phyloP scores from a whole-genome alignment of 2,329 filamentous ascomycete species.

The Lasiodiplodia gonubiensis region DNA sequence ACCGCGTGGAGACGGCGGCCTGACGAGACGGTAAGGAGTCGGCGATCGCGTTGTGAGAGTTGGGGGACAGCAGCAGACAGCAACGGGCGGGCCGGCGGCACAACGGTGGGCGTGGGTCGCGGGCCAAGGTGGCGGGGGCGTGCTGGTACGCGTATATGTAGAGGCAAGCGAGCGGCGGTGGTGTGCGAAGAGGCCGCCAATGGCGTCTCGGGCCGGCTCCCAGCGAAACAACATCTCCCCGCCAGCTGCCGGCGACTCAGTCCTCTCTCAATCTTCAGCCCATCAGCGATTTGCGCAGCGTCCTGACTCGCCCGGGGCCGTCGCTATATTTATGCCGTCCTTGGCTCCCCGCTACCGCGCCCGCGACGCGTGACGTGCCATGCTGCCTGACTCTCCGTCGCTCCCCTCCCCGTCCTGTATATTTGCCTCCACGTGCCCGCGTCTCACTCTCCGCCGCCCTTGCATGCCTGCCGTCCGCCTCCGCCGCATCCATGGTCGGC shows the following conservation, averaged over 20 bases:
- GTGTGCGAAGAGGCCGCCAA: neutral
- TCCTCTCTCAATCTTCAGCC: neutral
- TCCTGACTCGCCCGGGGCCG: constrained; percentile 14
- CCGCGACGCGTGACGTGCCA: constrained; percentile 3
- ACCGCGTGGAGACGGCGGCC: neutral
- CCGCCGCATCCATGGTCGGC: constrained; percentile 21
- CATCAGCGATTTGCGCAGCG: neutral
- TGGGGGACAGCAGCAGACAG: neutral
- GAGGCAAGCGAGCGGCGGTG: neutral
- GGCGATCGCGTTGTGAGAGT: neutral
- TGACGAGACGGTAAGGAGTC: neutral
- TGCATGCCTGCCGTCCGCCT: constrained; percentile 10
- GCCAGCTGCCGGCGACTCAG: constrained; percentile 1
- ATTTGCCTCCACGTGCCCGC: constrained; percentile 1
- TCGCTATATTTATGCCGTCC: constrained; percentile 21
- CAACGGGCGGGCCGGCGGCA: constrained; percentile 8
- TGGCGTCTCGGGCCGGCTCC: neutral
- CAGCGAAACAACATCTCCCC: constrained; percentile 10
- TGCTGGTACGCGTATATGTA: no score
- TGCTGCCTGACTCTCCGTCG: neutral
- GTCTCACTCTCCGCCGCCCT: neutral
- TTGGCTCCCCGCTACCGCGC: constrained; percentile 7
- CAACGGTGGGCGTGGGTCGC: constrained; percentile 13
- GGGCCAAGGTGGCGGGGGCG: neutral
- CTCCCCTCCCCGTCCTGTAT: constrained; percentile 2